phyloP scores from a whole-genome alignment of 257 asterid species.

The Nicotiana noctiflora region DNA sequence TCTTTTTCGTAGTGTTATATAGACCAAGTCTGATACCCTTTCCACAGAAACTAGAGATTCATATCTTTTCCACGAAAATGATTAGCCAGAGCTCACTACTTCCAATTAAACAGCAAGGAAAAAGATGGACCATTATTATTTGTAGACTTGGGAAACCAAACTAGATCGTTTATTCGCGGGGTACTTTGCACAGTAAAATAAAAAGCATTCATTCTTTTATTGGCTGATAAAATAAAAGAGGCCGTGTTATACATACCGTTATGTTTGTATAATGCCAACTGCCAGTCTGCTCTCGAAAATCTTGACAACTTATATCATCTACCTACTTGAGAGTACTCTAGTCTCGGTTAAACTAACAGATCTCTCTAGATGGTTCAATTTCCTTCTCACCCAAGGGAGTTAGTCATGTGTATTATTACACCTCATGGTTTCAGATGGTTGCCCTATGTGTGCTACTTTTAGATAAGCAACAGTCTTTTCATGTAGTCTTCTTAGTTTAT shows the following conservation, averaged over 20 bases:
- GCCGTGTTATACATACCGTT: not conserved
- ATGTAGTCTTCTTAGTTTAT: not conserved
- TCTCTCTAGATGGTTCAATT: not conserved
- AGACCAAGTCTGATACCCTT: not conserved
- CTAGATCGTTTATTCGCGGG: not conserved
- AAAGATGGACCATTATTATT: not conserved
- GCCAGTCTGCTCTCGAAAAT: not conserved
- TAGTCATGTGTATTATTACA: not conserved
- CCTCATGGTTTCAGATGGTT: not conserved
- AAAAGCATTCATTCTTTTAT: not conserved
- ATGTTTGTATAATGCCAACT: not conserved
- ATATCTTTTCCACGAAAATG: not conserved
- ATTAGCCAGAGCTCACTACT: not conserved
- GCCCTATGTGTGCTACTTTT: not conserved
- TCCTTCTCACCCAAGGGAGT: not conserved
- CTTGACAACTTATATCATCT: not conserved
- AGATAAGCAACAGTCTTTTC: not conserved
- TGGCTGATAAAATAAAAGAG: not conserved
- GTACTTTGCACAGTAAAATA: not conserved
- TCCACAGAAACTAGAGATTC: not conserved
- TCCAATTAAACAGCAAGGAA: not conserved
- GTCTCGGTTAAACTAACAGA: not conserved
- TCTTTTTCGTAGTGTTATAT: not conserved
- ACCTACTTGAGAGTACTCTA: not conserved
- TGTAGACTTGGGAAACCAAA: not conserved